Base-by-base conservation (phyloP, 2,329 filamentous ascomycete species). In the Epichloe brachyelytri region DNA sequence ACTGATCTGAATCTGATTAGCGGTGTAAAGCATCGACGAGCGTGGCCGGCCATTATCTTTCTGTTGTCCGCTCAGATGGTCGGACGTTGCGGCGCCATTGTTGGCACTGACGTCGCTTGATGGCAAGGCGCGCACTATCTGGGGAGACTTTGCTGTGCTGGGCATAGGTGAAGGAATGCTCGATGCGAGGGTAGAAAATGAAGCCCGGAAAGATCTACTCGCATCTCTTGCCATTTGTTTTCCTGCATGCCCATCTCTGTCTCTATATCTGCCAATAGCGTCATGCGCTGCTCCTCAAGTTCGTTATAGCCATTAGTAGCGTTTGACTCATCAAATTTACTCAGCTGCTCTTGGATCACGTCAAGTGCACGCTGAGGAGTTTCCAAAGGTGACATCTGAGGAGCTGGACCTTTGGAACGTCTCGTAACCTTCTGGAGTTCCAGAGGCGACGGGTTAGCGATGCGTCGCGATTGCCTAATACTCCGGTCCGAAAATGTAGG, bases 231-330 rank as follows among this genome's bases (percentile, higher is more conserved):
- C 81, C 80, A 84, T 56, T 76, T 73, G 50, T 70, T 71, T 59
- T 81, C 78, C 59, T 84, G 76, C 55, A 72, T 63, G 0, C 74
- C 77, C 72, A 84, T 79, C 62, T 85, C 81, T 54, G 68, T 69
- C 59, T 85, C 81, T 1, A 85, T 66, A 53, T 79, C 75, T 34
- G 78, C 74, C 2, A 85, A 65, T 3, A 82, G 68, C 36, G 68
- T 71, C 52, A 76, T 64, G 30, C 72, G 68, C 50, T 68, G 68
- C 14, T 67, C 65, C 30, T 71, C 64, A 54, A 64, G 71, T 49
- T 66, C 67, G 7, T 60, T 60, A 37, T 43, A 53, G 26, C 65
- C 66, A 33, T 44, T 49, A 30, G 66, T 65, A 36, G 59, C 57
- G 34, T 63, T 65, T 4, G 68, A 59, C 48, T 71, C 60, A 19